Evolutionary conservation across 257 asterid genomes (phyloP).

Genomic region (Solanum sejunctum): DNA sequence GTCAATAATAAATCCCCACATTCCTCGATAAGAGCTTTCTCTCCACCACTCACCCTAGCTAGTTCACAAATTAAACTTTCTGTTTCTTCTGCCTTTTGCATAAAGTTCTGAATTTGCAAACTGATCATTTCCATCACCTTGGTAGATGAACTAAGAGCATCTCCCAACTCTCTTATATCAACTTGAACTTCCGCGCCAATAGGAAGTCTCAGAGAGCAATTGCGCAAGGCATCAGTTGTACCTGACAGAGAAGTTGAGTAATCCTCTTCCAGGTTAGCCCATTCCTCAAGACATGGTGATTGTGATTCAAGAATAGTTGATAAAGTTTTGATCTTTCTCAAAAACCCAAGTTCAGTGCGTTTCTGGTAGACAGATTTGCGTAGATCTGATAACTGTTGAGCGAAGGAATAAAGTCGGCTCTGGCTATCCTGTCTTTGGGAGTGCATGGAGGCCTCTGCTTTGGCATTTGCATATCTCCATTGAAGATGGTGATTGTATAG

Average conservation of each 20-base stretch:
- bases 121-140: slow-evolving; percentile 32
- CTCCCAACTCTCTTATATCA: slow-evolving; percentile 27
- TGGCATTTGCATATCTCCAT: slow-evolving; percentile 63
- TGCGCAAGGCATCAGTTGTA: slow-evolving; percentile 37
- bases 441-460: slow-evolving; percentile 40
- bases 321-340: slow-evolving; percentile 25
- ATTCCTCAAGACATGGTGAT: slow-evolving; percentile 58
- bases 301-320: slow-evolving; percentile 45
- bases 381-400: slow-evolving; percentile 34
- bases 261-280: slow-evolving; percentile 55
- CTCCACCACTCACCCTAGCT: slow-evolving; percentile 52
- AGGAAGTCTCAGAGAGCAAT: slow-evolving; percentile 59
- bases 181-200: slow-evolving; percentile 44
- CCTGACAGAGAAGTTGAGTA: slow-evolving; percentile 41
- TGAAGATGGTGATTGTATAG: slow-evolving; percentile 45
- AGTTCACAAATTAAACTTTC: slow-evolving; percentile 46
- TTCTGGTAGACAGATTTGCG: slow-evolving; percentile 32
- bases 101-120: slow-evolving; percentile 19
- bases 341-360: slow-evolving; percentile 29
- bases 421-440: slow-evolving; percentile 44
- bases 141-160: slow-evolving; percentile 37
- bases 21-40: slow-evolving; percentile 52
- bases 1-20: slow-evolving; percentile 47
- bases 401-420: slow-evolving; percentile 43
- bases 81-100: slow-evolving; percentile 45